A percentile compares a stretch with the other conserved stretches of the same genome.
Evolutionary conservation across 768 basidiomycete genomes (phyloP).

Genomic region (Ephemerocybe angulata): DNA sequence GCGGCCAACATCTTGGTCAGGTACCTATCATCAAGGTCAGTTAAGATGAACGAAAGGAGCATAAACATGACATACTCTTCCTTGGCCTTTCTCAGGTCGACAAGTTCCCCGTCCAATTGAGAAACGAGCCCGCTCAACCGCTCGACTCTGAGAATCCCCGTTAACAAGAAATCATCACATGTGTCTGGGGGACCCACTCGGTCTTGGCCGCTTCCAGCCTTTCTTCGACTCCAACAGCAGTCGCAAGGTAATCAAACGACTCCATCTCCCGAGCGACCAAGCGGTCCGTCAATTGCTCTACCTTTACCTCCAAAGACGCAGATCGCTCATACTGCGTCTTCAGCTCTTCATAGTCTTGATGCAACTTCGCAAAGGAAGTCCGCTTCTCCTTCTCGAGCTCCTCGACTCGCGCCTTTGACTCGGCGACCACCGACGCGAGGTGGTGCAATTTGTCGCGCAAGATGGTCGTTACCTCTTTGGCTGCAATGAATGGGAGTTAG

Average conservation of each 20-base stretch:
- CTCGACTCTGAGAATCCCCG: slow-evolving; percentile 9
- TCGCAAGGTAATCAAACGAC: slow-evolving; percentile 21
- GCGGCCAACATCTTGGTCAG: slow-evolving; percentile 18
- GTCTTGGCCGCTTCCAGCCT: slow-evolving; percentile 18
- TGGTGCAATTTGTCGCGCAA: slow-evolving; percentile 37
- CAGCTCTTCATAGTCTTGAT: slow-evolving; percentile 13
- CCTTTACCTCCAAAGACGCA: slow-evolving; percentile 17
- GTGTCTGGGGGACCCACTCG: slow-evolving; percentile 12
- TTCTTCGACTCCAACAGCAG: slow-evolving; percentile 19
- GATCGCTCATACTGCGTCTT: background rate
- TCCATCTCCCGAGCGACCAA: slow-evolving; percentile 28
- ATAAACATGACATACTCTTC: slow-evolving; percentile 16
- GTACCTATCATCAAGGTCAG: slow-evolving; percentile 10
- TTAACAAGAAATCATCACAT: too few species aligned
- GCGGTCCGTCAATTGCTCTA: slow-evolving; percentile 20
- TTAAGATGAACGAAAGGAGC: background rate
- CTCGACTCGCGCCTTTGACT: slow-evolving; percentile 26
- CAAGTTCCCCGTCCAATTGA: slow-evolving; percentile 12
- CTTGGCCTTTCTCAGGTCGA: slow-evolving; percentile 13
- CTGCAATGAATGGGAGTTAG: too few species aligned
- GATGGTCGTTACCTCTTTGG: slow-evolving; percentile 36
- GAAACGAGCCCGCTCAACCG: slow-evolving; percentile 8
- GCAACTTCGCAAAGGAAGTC: slow-evolving; percentile 16
- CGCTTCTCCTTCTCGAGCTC: slow-evolving; percentile 36
- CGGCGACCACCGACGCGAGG: slow-evolving; percentile 30